Evolutionary conservation across 768 basidiomycete genomes (phyloP).

Genomic region (Tubosaeta brunneosetosa): DNA sequence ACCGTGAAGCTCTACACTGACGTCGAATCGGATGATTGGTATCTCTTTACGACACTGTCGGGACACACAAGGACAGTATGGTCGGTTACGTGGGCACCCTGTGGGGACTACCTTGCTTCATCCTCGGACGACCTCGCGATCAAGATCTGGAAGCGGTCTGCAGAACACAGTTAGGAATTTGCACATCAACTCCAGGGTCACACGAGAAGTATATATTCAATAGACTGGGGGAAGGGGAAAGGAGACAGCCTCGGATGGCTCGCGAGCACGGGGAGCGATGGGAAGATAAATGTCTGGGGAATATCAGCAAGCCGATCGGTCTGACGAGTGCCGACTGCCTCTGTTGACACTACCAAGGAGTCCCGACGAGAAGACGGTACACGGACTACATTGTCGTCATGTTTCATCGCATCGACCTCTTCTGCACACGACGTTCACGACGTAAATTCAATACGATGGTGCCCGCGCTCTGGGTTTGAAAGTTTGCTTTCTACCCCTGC

Average conservation of each 20-base stretch:
- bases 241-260: slow-evolving; percentile 65
- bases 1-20: slow-evolving; percentile 91
- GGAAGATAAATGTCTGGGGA: too few species aligned
- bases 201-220: slow-evolving; percentile 72
- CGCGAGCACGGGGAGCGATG: slow-evolving; percentile 84
- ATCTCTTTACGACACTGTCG: slow-evolving; percentile 72
- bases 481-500: slow-evolving; percentile 76
- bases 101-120: slow-evolving; percentile 77
- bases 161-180: slow-evolving; percentile 59
- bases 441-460: slow-evolving; percentile 84
- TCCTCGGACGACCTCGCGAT: slow-evolving; percentile 83
- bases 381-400: slow-evolving; percentile 30
- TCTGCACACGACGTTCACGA: slow-evolving; percentile 81
- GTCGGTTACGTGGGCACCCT: slow-evolving; percentile 78
- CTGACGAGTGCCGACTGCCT: not conserved
- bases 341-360: slow-evolving; percentile 14
- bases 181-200: slow-evolving; percentile 59
- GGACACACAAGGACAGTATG: slow-evolving; percentile 90
- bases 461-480: slow-evolving; percentile 57
- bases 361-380: slow-evolving; percentile 6
- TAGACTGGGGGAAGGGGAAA: slow-evolving; percentile 61
- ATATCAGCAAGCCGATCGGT: slow-evolving; percentile 44
- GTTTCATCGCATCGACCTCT: slow-evolving; percentile 51
- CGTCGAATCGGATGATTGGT: slow-evolving; percentile 95
- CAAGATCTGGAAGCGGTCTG: slow-evolving; percentile 70